A percentile compares a stretch with the other conserved stretches of the same genome.
Conservation (phyloP, 2,329 filamentous ascomycete genomes). For the Phialocephala sp. region DNA sequence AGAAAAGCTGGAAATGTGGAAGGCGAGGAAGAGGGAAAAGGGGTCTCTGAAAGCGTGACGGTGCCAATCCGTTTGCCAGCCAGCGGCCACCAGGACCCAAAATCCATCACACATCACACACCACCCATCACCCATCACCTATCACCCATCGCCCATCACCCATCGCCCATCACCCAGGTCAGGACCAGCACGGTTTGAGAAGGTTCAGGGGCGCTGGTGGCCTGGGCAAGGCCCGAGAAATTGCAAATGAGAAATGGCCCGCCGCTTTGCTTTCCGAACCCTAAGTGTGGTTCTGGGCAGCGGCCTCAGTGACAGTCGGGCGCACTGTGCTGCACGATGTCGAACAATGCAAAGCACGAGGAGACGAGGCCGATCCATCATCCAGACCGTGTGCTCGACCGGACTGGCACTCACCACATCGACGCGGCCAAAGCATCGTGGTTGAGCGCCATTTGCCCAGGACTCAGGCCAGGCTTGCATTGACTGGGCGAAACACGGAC, state of each 20-base stretch:
- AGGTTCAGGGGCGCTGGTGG: not conserved
- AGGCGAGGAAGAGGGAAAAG: conserved; percentile 15
- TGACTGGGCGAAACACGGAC: conserved; percentile 30
- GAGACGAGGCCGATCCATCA: no score
- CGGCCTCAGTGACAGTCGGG: not conserved
- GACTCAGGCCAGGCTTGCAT: conserved; percentile 29
- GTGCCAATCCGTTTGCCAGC: not conserved
- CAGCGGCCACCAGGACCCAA: not conserved
- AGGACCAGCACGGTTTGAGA: not conserved
- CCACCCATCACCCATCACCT: not conserved
- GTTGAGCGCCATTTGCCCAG: conserved; percentile 7
- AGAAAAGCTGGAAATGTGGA: conserved; percentile 13
- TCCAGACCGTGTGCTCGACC: no score
- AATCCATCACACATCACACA: not conserved
- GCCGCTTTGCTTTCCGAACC: conserved; percentile 6
- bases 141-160: not conserved
- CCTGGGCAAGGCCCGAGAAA: not conserved
- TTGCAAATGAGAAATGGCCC: not conserved
- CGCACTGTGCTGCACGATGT: conserved; percentile 24
- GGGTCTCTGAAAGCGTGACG: not conserved
- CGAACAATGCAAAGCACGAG: not conserved
- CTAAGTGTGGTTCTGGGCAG: not conserved
- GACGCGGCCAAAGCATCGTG: conserved; percentile 18
- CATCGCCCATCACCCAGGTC: not conserved
- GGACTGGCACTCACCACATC: not conserved